Evolutionary conservation across 2,329 filamentous ascomycete genomes (phyloP).

Genomic region (Sclerotinia nivalis): DNA sequence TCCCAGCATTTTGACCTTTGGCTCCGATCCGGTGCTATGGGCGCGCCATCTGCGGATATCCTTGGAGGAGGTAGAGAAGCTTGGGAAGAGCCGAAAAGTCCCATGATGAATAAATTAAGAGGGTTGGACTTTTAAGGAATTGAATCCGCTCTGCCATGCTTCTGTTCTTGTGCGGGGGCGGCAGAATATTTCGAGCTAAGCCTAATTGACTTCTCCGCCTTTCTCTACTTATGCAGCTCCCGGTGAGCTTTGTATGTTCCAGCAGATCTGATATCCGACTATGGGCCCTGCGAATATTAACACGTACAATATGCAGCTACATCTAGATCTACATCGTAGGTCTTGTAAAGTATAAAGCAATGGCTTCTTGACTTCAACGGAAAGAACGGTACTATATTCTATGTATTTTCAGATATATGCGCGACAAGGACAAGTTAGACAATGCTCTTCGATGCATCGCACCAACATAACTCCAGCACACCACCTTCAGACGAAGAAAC

Average conservation of each 20-base stretch:
- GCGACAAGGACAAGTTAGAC: conserved; percentile 50
- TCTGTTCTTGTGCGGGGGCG: not conserved
- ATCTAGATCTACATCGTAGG: not conserved
- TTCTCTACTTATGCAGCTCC: not conserved
- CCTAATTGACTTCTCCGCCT: not conserved
- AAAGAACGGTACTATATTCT: not conserved
- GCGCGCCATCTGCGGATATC: conserved; percentile 57
- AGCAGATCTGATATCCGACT: not conserved
- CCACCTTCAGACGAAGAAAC: conserved; percentile 45
- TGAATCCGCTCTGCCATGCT: not conserved
- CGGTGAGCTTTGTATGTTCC: conserved; percentile 2
- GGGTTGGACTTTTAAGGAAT: not conserved
- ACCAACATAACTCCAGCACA: too few species aligned
- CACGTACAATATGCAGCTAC: not conserved
- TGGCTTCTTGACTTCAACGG: not conserved
- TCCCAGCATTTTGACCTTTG: conserved; percentile 88
- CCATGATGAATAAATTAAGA: conserved; percentile 46
- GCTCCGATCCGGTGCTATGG: conserved; percentile 77
- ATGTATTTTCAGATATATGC: conserved; percentile 29
- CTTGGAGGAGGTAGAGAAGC: conserved; percentile 46
- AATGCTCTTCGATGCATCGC: too few species aligned
- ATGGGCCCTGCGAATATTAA: not conserved
- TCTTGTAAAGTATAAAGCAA: not conserved
- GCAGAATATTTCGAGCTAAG: conserved; percentile 17
- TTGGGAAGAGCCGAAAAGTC: conserved; percentile 47